Conservation (phyloP, 305 asterid genomes). For the Caryopteris hybrid region DNA sequence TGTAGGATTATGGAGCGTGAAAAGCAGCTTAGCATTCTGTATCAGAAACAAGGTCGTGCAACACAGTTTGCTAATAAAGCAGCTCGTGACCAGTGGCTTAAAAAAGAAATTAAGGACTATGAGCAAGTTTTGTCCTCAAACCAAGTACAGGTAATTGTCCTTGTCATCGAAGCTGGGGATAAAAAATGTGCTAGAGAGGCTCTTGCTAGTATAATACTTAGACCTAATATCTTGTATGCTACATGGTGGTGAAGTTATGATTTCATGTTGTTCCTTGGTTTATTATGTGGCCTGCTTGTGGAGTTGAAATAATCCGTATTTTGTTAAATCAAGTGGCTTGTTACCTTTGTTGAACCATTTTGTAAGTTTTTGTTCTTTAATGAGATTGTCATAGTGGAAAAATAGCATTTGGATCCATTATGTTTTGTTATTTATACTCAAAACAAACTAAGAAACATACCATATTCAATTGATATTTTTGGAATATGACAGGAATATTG, state of each 20-base stretch:
- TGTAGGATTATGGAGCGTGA: slow-evolving; percentile 93
- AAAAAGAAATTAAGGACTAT: slow-evolving; percentile 84
- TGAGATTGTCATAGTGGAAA: neutral
- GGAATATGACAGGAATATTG: neutral
- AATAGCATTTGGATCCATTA: neutral
- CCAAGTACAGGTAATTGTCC: slow-evolving; percentile 53
- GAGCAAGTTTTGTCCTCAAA: slow-evolving; percentile 81
- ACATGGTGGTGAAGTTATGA: slow-evolving; percentile 8
- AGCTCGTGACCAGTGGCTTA: slow-evolving; percentile 93
- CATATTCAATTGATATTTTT: neutral
- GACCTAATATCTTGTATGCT: neutral
- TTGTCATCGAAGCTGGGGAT: slow-evolving; percentile 2
- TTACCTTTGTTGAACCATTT: neutral
- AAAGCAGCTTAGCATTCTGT: slow-evolving; percentile 95
- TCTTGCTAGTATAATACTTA: slow-evolving; percentile 7
- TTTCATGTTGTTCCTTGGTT: slow-evolving; percentile 1
- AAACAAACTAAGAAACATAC: neutral
- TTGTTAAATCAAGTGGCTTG: neutral
- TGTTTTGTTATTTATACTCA: slow-evolving; percentile 4
- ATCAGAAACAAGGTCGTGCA: slow-evolving; percentile 99
- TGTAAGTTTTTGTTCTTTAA: neutral
- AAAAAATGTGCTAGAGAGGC: neutral
- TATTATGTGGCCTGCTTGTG: neutral
- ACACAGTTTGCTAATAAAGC: slow-evolving; percentile 88
- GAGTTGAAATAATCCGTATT: slow-evolving; percentile 1